Evolutionary conservation across 495 filamentous ascomycete genomes (phyloP), one percentile per base, ranked within the genome.

Genomic region (Aspergillus hancockii): DNA sequence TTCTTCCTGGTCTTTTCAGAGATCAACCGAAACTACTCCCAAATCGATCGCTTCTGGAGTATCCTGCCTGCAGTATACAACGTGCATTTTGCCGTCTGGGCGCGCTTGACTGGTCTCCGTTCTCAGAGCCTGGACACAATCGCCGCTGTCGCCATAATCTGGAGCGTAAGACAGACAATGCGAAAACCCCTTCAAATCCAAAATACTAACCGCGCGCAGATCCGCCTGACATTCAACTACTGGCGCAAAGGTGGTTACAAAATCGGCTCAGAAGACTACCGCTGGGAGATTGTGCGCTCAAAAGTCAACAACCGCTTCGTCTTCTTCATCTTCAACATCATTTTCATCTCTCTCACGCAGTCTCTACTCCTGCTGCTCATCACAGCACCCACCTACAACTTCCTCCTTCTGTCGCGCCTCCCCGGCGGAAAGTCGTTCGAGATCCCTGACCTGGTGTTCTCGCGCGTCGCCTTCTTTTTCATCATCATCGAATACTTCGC

Each of bases 161-260:
- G 95, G 95, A 90, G 88, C 70, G 90, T 93, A 81, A 75, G 90
- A 31, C 9, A 14, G 4, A 19, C 16, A 25, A 19, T 1, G 9
- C 18, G 16, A 14, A 36, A 21, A 13, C 45, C 34, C n/a, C 50
- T 40, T 45, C 0, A 16, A 34, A 16, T 12, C 6, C 41, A 6
- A 10, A 47, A 47, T 23, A 45, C 53, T 55, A 40, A 62, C 23
- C 21, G 30, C 45, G 13, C 22, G 9, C 66, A 90, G 87, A 58
- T 78, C 52, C 89, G 95, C 40, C 77, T 99, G 67, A 96, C 94
- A 3, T 97, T 82, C 83, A 99, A 99, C 75, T 99, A 96, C 72
- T 97, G 90, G 89, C 89, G 95, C 52, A 95, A 90, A 72, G 95
- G 95, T 19, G 95, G 95, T 18, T 99, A 98, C 70, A 73, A 77